Conservation (phyloP, 768 basidiomycete species). For the Imleria badia region DNA sequence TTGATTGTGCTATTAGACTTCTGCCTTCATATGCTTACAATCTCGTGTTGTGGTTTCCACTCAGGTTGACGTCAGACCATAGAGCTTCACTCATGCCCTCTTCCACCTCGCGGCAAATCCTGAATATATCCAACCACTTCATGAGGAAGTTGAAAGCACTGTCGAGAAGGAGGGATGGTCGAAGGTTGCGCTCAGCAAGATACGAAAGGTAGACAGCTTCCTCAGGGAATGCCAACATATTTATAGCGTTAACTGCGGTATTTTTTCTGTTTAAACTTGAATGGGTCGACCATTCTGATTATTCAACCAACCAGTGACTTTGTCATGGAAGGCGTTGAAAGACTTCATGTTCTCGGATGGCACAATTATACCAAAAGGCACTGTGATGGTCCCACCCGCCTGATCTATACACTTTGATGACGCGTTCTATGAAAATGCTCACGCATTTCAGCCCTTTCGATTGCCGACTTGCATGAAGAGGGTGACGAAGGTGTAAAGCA, state of each 20-base stretch:
- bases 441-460: conserved; percentile 48
- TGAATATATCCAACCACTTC: conserved; percentile 33
- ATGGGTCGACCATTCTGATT: neutral
- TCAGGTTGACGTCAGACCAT: no score
- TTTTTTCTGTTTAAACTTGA: neutral
- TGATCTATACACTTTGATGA: conserved; percentile 23
- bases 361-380: conserved; percentile 36
- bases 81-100: conserved; percentile 36
- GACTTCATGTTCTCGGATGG: conserved; percentile 40
- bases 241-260: conserved; percentile 29
- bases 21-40: no score
- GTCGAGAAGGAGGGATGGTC: conserved; percentile 30
- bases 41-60: no score
- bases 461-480: conserved; percentile 36
- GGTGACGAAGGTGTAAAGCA: conserved; percentile 34
- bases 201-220: conserved; percentile 41
- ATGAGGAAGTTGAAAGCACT: conserved; percentile 37
- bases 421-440: conserved; percentile 32
- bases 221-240: conserved; percentile 36
- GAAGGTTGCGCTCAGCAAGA: conserved; percentile 25
- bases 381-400: conserved; percentile 20
- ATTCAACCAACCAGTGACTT: conserved; percentile 16
- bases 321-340: conserved; percentile 33
- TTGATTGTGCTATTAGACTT: no score
- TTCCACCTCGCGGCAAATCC: conserved; percentile 37